Conservation (phyloP, 176 grass and related monocot genomes). For the Avena eriantha region DNA sequence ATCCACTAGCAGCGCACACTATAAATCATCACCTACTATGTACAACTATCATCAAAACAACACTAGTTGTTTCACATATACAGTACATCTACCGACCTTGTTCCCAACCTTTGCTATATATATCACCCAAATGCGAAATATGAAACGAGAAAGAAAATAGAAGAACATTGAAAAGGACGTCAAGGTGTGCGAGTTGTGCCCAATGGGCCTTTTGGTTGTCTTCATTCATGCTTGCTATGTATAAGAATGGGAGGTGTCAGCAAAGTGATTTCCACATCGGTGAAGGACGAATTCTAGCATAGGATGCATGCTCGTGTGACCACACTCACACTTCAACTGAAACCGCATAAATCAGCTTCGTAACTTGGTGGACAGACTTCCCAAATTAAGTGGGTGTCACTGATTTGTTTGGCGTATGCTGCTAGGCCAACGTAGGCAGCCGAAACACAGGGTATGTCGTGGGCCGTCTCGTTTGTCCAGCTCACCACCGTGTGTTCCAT, state of each 20-base stretch:
- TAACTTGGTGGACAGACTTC: neutral
- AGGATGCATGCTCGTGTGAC: neutral
- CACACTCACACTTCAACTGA: neutral
- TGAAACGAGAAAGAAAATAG: neutral
- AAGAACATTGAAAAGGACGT: too few relatives aligned
- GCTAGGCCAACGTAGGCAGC: neutral
- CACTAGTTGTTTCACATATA: too few relatives aligned
- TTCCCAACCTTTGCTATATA: too few relatives aligned
- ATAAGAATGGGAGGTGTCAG: neutral
- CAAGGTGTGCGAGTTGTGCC: neutral
- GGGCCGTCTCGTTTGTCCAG: too few relatives aligned
- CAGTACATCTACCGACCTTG: too few relatives aligned
- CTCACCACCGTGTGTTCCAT: too few relatives aligned
- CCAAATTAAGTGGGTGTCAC: neutral
- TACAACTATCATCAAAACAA: too few relatives aligned
- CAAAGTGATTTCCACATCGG: too few relatives aligned
- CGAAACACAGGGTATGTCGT: neutral
- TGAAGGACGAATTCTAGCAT: too few relatives aligned
- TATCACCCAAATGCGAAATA: neutral
- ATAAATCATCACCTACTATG: too few relatives aligned
- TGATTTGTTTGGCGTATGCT: neutral
- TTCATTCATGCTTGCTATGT: neutral
- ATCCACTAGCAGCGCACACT: too few relatives aligned
- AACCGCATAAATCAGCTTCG: neutral
- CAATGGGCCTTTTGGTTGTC: neutral